Conservation (phyloP, 83 land plant genomes). For the Picea engelmannii region DNA sequence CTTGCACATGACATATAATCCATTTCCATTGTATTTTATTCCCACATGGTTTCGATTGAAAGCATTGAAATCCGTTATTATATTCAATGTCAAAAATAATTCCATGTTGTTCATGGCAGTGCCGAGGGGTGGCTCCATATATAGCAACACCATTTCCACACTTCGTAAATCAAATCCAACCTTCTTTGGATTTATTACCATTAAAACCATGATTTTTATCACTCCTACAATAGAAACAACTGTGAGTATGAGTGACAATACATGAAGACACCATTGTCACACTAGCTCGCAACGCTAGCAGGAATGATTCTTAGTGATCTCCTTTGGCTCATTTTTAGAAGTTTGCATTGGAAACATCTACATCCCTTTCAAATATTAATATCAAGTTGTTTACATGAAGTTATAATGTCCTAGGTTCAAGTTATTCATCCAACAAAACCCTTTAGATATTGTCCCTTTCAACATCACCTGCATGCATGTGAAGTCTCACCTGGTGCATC, state of each 20-base stretch:
- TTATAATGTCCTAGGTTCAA: too few relatives aligned
- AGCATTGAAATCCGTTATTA: conserved; percentile 59
- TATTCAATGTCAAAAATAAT: conserved; percentile 54
- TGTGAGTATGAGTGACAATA: conserved; percentile 63
- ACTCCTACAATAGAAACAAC: conserved; percentile 49
- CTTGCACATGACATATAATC: conserved; percentile 57
- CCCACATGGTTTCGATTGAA: conserved; percentile 70
- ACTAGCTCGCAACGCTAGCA: too few relatives aligned
- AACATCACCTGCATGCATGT: too few relatives aligned
- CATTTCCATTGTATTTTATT: conserved; percentile 59
- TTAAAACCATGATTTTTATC: conserved; percentile 52
- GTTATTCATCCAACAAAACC: too few relatives aligned
- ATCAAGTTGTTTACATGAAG: too few relatives aligned
- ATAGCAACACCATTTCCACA: conserved; percentile 56
- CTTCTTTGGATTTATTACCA: conserved; percentile 67
- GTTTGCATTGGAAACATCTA: too few relatives aligned
- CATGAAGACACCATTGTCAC: too few relatives aligned
- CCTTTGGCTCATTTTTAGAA: too few relatives aligned
- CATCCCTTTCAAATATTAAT: too few relatives aligned
- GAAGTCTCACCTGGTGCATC: too few relatives aligned
- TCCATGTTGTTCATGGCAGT: conserved; percentile 12
- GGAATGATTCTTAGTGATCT: too few relatives aligned
- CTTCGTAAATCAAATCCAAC: conserved; percentile 70
- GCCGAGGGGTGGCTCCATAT: conserved; percentile 23
- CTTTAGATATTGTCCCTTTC: too few relatives aligned